Evolutionary conservation across 306 rosid species (phyloP).

Genomic region (Vigna angularis): DNA sequence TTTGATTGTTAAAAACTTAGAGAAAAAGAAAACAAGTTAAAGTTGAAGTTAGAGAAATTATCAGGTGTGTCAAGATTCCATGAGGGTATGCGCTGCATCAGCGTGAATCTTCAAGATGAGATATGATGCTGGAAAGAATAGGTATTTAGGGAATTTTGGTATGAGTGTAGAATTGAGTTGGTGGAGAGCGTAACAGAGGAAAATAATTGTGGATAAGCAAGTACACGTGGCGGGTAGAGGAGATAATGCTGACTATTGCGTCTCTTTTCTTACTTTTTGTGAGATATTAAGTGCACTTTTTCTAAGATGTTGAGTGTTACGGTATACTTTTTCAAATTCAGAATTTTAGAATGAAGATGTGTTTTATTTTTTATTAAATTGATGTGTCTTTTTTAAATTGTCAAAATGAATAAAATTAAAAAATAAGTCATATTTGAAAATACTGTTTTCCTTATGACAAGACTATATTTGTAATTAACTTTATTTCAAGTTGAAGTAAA

Average conservation of each 20-base stretch:
- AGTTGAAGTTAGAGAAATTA: not conserved
- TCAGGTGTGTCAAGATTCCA: not conserved
- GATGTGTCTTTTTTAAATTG: too few species aligned
- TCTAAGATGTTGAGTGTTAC: not conserved
- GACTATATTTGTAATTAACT: too few species aligned
- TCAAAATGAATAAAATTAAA: too few species aligned
- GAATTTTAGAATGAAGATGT: not conserved
- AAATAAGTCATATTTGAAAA: too few species aligned
- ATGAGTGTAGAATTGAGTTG: not conserved
- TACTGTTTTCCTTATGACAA: too few species aligned
- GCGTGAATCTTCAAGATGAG: too few species aligned
- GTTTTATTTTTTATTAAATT: too few species aligned
- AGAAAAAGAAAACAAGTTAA: not conserved
- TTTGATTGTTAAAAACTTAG: too few species aligned
- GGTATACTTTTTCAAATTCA: not conserved
- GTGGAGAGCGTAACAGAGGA: constrained; percentile 1
- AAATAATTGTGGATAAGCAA: constrained; percentile 18
- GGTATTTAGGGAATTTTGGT: not conserved
- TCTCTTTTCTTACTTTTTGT: not conserved
- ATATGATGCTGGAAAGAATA: not conserved
- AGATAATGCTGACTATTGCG: not conserved
- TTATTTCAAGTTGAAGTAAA: too few species aligned
- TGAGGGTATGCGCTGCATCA: not conserved
- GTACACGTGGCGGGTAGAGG: not conserved
- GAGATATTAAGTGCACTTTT: not conserved